Evolutionary conservation across 1,139 yeast species (phyloP).

Genomic region (Yamadazyma conglobata): DNA sequence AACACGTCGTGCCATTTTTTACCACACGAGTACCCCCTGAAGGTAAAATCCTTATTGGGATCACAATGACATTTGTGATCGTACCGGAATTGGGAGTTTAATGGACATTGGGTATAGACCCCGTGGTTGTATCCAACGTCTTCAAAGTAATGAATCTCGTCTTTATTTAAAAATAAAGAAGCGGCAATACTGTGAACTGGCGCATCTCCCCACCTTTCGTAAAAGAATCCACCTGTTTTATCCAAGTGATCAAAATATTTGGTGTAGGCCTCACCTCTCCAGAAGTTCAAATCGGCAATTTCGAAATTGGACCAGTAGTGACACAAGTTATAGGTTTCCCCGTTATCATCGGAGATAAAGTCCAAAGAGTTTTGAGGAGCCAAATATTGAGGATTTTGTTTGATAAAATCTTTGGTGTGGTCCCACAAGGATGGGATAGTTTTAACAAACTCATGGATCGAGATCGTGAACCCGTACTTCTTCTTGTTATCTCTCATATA

Average conservation of each 20-base stretch:
- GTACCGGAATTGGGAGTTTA: conserved; percentile 41
- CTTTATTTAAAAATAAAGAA: conserved; percentile 60
- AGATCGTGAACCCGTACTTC: conserved; percentile 63
- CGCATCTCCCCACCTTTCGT: conserved; percentile 97
- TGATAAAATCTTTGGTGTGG: conserved; percentile 48
- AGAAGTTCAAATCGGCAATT: conserved; percentile 73
- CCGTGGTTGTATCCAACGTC: conserved; percentile 83
- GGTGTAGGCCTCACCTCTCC: conserved; percentile 64
- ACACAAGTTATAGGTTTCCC: conserved; percentile 70
- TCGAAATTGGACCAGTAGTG: conserved; percentile 96
- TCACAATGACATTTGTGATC: conserved; percentile 49
- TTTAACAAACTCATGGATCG: conserved; percentile 55
- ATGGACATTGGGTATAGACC: conserved; percentile 57
- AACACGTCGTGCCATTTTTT: conserved; percentile 46
- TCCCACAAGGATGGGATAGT: conserved; percentile 64
- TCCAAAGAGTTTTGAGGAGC: conserved; percentile 46
- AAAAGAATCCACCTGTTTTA: conserved; percentile 79
- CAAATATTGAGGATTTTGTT: conserved; percentile 41
- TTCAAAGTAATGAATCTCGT: conserved; percentile 71
- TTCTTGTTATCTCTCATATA: conserved; percentile 58
- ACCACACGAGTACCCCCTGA: conserved; percentile 54
- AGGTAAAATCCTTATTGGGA: conserved; percentile 50
- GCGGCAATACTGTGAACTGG: conserved; percentile 89
- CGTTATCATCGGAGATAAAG: conserved; percentile 56
- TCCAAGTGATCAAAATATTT: conserved; percentile 73